phyloP scores from a whole-genome alignment of 2,329 filamentous ascomycete genomes.

The Magnaporthiopsis incrustans region DNA sequence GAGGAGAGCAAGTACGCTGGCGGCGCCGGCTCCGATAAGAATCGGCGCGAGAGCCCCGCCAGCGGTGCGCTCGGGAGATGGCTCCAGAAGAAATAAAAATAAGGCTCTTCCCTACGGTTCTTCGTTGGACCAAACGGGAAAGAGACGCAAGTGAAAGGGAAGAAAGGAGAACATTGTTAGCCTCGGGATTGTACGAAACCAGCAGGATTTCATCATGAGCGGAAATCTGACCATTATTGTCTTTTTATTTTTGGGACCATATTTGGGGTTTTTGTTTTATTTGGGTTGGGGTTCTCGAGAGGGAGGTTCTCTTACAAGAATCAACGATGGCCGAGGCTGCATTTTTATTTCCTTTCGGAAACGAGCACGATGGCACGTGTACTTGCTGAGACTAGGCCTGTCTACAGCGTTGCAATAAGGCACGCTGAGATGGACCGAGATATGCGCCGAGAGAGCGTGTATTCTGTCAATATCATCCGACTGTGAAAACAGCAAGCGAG shows the following conservation, averaged over 20 bases:
- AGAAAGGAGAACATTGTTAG: background rate
- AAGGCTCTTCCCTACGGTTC: no score
- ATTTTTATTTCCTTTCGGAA: no score
- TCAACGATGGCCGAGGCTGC: no score
- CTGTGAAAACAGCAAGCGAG: no score
- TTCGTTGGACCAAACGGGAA: background rate
- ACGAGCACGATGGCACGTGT: background rate
- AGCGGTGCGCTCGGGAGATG: conserved; percentile 10
- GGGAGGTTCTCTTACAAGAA: no score
- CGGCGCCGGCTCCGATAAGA: conserved; percentile 47
- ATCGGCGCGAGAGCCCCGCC: conserved; percentile 27
- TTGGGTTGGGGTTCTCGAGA: no score
- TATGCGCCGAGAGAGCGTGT: no score
- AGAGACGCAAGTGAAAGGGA: background rate
- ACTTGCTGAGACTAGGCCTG: no score
- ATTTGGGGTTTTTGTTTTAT: background rate
- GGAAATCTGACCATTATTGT: background rate
- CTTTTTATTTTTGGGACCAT: background rate
- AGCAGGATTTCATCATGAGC: background rate
- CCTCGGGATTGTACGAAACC: background rate
- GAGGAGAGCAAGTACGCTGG: conserved; percentile 58
- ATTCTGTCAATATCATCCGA: no score
- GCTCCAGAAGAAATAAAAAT: background rate
- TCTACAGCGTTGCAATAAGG: no score
- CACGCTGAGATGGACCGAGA: background rate